A percentile compares a stretch with the other conserved stretches of the same genome.
Evolutionary conservation across 768 basidiomycete genomes (phyloP).

Genomic region (Cystofilobasidium capitatum): DNA sequence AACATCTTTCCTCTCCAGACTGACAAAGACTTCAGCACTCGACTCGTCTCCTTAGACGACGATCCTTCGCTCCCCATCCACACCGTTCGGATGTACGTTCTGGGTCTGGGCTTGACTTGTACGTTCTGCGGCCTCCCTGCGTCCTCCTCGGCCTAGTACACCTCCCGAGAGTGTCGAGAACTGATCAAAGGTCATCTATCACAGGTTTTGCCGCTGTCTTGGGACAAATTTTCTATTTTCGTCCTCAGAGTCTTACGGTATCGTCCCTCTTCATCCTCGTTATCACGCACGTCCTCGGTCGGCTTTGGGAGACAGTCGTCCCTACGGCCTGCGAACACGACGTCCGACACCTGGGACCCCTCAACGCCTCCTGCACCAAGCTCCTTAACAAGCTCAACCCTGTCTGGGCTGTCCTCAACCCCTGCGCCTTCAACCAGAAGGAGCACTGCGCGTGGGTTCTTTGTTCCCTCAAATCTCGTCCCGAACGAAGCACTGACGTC

Average conservation of each 20-base stretch:
- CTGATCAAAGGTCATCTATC: conserved; percentile 2
- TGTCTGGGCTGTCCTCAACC: conserved; percentile 34
- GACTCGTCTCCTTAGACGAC: conserved; percentile 25
- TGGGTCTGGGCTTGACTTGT: too few relatives aligned
- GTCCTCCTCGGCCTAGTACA: too few relatives aligned
- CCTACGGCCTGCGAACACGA: too few relatives aligned
- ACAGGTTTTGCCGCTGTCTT: conserved; percentile 34
- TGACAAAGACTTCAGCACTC: neutral
- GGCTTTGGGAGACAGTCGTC: neutral
- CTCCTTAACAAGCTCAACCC: conserved; percentile 28
- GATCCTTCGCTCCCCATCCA: conserved; percentile 27
- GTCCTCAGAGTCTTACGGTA: neutral
- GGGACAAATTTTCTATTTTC: conserved; percentile 19
- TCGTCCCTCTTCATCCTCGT: conserved; percentile 36
- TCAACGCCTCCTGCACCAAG: conserved; percentile 22
- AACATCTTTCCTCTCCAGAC: too few relatives aligned
- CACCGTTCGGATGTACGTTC: conserved; percentile 36
- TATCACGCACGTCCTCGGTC: conserved; percentile 35
- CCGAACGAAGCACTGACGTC: too few relatives aligned
- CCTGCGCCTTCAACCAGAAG: conserved; percentile 36
- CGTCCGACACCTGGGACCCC: too few relatives aligned
- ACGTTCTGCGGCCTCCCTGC: too few relatives aligned
- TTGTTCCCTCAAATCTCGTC: too few relatives aligned
- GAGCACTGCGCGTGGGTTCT: conserved; percentile 29
- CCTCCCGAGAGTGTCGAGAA: neutral